These are phyloP conservation scores for Pseudomonodictys pantanalensis DNA, from an alignment of 495 filamentous ascomycete genomes.

Conservation along the genomic window DNA sequence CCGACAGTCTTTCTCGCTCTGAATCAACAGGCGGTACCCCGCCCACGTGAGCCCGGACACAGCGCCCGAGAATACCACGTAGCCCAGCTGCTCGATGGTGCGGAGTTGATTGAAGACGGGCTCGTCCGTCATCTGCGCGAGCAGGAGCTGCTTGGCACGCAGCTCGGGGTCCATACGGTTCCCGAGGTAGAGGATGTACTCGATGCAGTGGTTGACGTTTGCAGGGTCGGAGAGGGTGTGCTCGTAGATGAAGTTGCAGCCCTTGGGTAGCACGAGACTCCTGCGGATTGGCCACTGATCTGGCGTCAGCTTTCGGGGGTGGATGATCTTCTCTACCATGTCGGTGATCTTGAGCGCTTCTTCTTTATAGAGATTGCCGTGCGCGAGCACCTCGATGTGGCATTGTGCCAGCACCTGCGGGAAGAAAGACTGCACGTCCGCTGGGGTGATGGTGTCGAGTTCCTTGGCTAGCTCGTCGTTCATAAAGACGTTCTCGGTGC, in stretches of 20 bases:
- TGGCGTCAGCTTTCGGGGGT: constrained; percentile 68
- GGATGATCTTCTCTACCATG: constrained; percentile 74
- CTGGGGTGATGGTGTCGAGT: constrained; percentile 66
- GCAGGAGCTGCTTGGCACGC: constrained; percentile 72
- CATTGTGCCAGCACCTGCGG: constrained; percentile 77
- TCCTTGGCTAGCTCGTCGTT: constrained; percentile 80
- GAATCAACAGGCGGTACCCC: constrained; percentile 86
- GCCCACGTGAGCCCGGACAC: constrained; percentile 67
- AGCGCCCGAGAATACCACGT: constrained; percentile 84
- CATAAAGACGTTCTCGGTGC: constrained; percentile 69
- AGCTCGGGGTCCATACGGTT: constrained; percentile 62
- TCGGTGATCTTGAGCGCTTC: constrained; percentile 85
- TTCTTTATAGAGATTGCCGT: constrained; percentile 95
- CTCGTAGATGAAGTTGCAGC: constrained; percentile 78
- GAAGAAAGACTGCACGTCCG: constrained; percentile 74
- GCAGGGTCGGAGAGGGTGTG: constrained; percentile 78
- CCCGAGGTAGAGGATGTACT: constrained; percentile 82
- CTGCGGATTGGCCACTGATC: constrained; percentile 78
- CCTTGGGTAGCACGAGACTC: constrained; percentile 72
- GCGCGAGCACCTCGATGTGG: constrained; percentile 82
- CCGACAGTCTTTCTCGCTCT: constrained; percentile 79
- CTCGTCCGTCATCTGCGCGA: constrained; percentile 91
- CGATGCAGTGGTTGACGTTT: constrained; percentile 96
- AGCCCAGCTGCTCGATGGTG: constrained; percentile 96
- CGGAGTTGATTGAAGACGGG: constrained; percentile 90